phyloP scores from a whole-genome alignment of 2,329 filamentous ascomycete genomes.

The Colletotrichum euphorbiae region DNA sequence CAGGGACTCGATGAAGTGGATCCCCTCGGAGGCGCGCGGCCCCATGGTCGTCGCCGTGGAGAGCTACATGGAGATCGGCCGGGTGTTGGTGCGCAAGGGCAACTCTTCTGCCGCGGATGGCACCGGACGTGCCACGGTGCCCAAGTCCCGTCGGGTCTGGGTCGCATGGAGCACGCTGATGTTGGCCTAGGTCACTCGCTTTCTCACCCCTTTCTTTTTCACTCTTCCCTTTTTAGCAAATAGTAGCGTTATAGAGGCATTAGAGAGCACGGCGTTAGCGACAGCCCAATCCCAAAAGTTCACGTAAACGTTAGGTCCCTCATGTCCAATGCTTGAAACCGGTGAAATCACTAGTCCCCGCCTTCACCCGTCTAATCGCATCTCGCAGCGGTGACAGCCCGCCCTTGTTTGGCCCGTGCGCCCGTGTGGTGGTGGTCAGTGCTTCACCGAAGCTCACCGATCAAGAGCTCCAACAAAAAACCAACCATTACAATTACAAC shows the following conservation, averaged over 20 bases:
- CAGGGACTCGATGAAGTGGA: constrained; percentile 66
- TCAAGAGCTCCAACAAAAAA: constrained; percentile 19
- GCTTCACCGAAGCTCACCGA: constrained; percentile 5
- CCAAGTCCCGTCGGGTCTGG: constrained; percentile 58
- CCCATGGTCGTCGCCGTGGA: constrained; percentile 78
- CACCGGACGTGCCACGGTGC: constrained; percentile 55
- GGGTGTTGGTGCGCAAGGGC: constrained; percentile 59
- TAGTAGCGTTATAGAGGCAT: constrained; percentile 25
- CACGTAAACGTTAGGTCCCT: neutral
- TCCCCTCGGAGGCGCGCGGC: constrained; percentile 70
- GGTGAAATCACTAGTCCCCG: too few species aligned
- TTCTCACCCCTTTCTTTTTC: constrained; percentile 39
- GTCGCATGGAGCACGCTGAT: constrained; percentile 69
- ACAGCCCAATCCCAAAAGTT: constrained; percentile 5
- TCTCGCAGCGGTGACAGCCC: constrained; percentile 17
- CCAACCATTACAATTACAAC: constrained; percentile 11
- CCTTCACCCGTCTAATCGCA: too few species aligned
- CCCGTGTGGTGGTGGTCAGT: neutral
- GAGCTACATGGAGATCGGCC: constrained; percentile 81
- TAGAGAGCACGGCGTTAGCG: constrained; percentile 21
- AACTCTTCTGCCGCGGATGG: constrained; percentile 25
- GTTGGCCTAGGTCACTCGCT: constrained; percentile 3
- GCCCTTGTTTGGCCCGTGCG: constrained; percentile 8
- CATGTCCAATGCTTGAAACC: neutral
- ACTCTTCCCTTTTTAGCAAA: neutral